Evolutionary conservation across 257 asterid species (phyloP), one percentile per base, ranked within the genome.

Genomic region (Handroanthus guayacan): DNA sequence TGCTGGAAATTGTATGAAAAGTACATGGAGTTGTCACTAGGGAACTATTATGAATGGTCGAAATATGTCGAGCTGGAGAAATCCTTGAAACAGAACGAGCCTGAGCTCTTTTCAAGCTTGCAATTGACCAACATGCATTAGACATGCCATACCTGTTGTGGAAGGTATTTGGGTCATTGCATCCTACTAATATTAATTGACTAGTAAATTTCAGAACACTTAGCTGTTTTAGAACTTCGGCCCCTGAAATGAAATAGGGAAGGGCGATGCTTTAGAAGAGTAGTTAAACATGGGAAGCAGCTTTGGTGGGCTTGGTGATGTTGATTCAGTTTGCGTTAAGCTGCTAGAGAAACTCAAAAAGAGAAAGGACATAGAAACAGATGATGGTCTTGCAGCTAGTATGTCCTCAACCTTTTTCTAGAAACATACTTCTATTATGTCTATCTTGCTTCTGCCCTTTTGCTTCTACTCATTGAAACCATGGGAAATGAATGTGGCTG

Each of bases 61-160:
- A 95, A 91, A 78, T 95, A 52, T 73, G 99, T 97, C 0, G 97
- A 95, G 84, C 37, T 95, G 86, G 98, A 95, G 81, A 88, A 86
- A 78, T 88, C 95, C 34, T 84, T 92, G 72, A 95, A 89, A 88
- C 97, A 10, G 98, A 92, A 75, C 82, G 99, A 75, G 98, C 99
- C 58, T 87, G 99, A 79, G 89, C 97, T 39, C 85, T 95, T 70
- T 95, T 89, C 86, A 96, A 93, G 89, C 91, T 95, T 63, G 99
- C 99, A 48, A 93, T 93, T 79, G 97, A 89, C 86, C 98, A 95
- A 68, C 97, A 97, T 83, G 93, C 97, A 6, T 77, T 95, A 47
- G 98, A 95, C 84, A 91, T 92, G 99, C 98, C 99, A 6, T 98
- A 95, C 86, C 73, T 95, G 38, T 77, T 93, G 71, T 95, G 99